Evolutionary conservation across 345 rosid species (phyloP), one percentile per base, ranked within the genome.

Genomic region (Triadica sebifera): DNA sequence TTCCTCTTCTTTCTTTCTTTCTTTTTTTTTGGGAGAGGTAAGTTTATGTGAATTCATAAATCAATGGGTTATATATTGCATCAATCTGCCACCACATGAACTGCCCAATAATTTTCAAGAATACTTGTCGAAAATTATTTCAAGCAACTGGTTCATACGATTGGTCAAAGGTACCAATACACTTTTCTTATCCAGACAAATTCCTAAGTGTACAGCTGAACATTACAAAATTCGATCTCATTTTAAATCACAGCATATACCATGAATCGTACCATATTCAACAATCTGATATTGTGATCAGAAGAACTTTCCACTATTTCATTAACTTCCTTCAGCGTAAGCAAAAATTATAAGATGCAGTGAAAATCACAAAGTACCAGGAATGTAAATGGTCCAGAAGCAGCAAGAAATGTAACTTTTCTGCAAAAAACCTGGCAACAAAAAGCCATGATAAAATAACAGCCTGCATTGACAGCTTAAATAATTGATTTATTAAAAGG

Each of bases 361-460:
- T 12, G 8, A 45, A 69, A 60, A 57, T 19, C 22, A 47, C 8
- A 72, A 19, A 16, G 71, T 88, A 95, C 98, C 97, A 86, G 81
- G 87, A 93, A 89, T 55, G 88, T 74, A 79, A 91, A 95, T 41
- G 87, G 70, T 57, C 99, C 98, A 69, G 91, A 85, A 65, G 88
- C 69, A 77, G 82, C 85, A 82, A 91, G 88, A 84, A 90, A 86
- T 5, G 91, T 81, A 69, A 91, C 90, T 78, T 83, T 91, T 69
- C 92, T 86, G 80, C 92, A 93, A 75, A 95, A 95, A 34, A 86
- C 85, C 99, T 95, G 81, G 65, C 70, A 81, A 70, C 72, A 78
- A 72, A 75, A 29, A 77, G 52, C 67, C 83, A 74, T 17, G 41
- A 69, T 74, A 71, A 65, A 55, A 24, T 45, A 79, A 12, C 34